Evolutionary conservation across 495 filamentous ascomycete species (phyloP).

Genomic region (Endocarpon pusillum): DNA sequence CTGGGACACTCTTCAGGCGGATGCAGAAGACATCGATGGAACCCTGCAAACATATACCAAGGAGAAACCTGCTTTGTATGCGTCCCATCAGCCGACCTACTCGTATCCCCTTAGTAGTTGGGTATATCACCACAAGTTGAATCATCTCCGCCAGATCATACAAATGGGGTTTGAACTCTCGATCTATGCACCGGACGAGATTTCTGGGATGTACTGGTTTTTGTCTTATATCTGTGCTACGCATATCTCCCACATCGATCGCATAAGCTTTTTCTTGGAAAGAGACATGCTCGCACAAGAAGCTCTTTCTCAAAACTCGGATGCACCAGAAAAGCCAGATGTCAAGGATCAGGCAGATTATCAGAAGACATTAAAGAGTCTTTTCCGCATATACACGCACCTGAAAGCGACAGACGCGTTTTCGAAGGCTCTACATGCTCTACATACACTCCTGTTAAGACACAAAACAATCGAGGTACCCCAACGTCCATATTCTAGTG

Average conservation of each 20-base stretch:
- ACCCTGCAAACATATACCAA: slow-evolving; percentile 45
- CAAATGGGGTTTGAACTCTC: slow-evolving; percentile 94
- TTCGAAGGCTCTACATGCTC: slow-evolving; percentile 44
- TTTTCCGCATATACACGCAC: slow-evolving; percentile 47
- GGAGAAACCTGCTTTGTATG: slow-evolving; percentile 37
- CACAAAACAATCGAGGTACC: slow-evolving; percentile 40
- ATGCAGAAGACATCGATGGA: slow-evolving; percentile 63
- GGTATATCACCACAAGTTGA: slow-evolving; percentile 77
- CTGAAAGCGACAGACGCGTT: slow-evolving; percentile 52
- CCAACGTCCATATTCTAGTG: slow-evolving; percentile 49
- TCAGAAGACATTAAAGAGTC: slow-evolving; percentile 35
- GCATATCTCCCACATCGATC: slow-evolving; percentile 41
- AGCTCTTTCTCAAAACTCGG: slow-evolving; percentile 12
- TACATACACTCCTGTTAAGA: slow-evolving; percentile 51
- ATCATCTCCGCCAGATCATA: slow-evolving; percentile 70
- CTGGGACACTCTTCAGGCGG: slow-evolving; percentile 72
- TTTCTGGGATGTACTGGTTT: slow-evolving; percentile 83
- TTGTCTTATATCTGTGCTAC: slow-evolving; percentile 30
- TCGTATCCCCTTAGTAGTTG: slow-evolving; percentile 69
- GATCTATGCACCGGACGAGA: slow-evolving; percentile 74
- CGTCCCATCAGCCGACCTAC: slow-evolving; percentile 30
- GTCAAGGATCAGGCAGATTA: slow-evolving; percentile 22
- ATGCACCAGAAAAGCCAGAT: slow-evolving; percentile 18
- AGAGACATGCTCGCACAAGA: slow-evolving; percentile 11
- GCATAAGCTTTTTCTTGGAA: slow-evolving; percentile 47